Evolutionary conservation across 129 eudicot species (phyloP).

Genomic region (Ambrosia trifida): DNA sequence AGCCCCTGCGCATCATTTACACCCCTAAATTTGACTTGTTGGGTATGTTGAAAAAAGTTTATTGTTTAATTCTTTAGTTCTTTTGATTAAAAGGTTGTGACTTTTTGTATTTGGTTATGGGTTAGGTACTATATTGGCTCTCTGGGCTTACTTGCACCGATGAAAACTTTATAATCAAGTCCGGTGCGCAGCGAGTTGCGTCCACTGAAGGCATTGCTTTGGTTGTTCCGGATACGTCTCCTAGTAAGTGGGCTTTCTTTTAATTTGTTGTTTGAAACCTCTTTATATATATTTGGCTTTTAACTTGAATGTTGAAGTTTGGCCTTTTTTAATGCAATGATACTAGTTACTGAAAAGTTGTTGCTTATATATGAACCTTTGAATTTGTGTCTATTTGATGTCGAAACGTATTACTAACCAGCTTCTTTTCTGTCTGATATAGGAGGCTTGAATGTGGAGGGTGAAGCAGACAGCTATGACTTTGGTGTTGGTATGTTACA

Average conservation of each 20-base stretch:
- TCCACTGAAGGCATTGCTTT: slow-evolving; percentile 85
- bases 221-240: slow-evolving; percentile 92
- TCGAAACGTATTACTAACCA: slow-evolving; percentile 3
- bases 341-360: not conserved
- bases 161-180: slow-evolving; percentile 80
- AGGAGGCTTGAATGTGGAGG: slow-evolving; percentile 98
- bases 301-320: not conserved
- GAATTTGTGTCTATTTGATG: not conserved
- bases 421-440: slow-evolving; percentile 17
- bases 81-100: not conserved
- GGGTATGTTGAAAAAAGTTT: not conserved
- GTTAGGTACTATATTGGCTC: slow-evolving; percentile 92
- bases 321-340: slow-evolving; percentile 12
- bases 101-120: slow-evolving; percentile 6
- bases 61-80: not conserved
- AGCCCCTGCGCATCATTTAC: too few relatives aligned
- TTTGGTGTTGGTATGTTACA: slow-evolving; percentile 83
- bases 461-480: slow-evolving; percentile 98
- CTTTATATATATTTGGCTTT: slow-evolving; percentile 6
- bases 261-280: not conserved
- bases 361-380: not conserved
- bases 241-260: slow-evolving; percentile 52
- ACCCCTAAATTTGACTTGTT: not conserved
- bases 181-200: slow-evolving; percentile 98
- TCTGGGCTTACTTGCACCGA: slow-evolving; percentile 95